Base-by-base conservation (phyloP, 2,329 filamentous ascomycete genomes). In the Neonectria hederae region DNA sequence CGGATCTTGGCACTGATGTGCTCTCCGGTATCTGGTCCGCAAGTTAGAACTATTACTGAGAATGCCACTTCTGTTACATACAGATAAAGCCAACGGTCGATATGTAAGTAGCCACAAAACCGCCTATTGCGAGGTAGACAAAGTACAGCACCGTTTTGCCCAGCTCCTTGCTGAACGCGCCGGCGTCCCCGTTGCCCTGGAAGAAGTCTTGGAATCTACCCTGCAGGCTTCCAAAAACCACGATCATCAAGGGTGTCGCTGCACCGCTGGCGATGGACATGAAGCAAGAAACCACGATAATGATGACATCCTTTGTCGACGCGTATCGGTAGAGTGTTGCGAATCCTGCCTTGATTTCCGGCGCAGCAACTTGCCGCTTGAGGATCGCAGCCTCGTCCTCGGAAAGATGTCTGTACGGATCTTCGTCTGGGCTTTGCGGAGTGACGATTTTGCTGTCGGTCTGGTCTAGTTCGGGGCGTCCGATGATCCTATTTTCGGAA, bases 21-120 rank as follows among this genome's bases (percentile, higher is more conserved):
- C 28, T 70, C 67, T 1, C 68, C 68, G 7, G 63, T 65, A 30
- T 70, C 53, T 61, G 22, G n/a, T 17, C 5, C 11, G 7, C 7
- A 8, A 14, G 56, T 55, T 43, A 74, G 59, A 40, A 19, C 35
- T 38, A 2, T 6, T 8, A 17, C 3, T 1, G 3, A 8, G 1
- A 8, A 35, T 17, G 17, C 17, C 14, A 8, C 1, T 1, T 24
- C 21, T 26, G 10, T 19, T 9, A 54, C 60, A 3, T 59, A 63
- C 60, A 97, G 70, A 97, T 95, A 80, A 94, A 97, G n/a, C 92
- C 91, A 24, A 95, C 87, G 0, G 92, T 97, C 24, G 88, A 85
- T 61, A 94, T 80, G 76, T 94, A 95, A 45, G 89, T 84, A 2
- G 89, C 87, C 46, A 91, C 80, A 69, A 94, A 94, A 73, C 92